These are phyloP conservation scores for Magnusiomyces magnusii DNA, from an alignment of 1,139 yeast species.

Conservation along the genomic window DNA sequence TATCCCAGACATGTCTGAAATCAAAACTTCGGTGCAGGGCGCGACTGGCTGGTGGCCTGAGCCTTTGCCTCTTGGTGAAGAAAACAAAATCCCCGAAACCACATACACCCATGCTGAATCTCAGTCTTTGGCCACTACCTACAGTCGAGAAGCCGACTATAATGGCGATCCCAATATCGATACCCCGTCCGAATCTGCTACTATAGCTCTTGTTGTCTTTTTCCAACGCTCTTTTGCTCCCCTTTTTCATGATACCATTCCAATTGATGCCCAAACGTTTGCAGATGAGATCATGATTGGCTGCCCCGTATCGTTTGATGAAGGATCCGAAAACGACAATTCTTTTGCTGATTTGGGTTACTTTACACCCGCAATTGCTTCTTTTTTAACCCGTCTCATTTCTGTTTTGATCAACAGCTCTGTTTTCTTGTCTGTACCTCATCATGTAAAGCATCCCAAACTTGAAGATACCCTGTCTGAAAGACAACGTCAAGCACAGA, in stretches of 20 bases:
- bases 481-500: neutral
- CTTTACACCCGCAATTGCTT: neutral
- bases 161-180: neutral
- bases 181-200: neutral
- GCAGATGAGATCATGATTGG: neutral
- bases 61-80: neutral
- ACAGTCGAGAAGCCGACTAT: neutral
- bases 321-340: neutral
- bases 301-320: neutral
- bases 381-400: neutral
- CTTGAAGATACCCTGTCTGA: neutral
- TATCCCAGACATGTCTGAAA: neutral
- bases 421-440: neutral
- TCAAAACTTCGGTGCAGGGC: neutral
- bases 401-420: neutral
- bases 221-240: constrained; percentile 3
- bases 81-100: neutral
- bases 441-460: neutral
- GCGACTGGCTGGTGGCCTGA: neutral
- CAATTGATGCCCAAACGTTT: neutral
- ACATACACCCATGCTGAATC: neutral
- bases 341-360: neutral
- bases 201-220: neutral
- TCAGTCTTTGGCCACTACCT: neutral
- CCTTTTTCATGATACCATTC: neutral